Conservation (phyloP, 2,329 filamentous ascomycete genomes). For the Talaromyces pinophilus region DNA sequence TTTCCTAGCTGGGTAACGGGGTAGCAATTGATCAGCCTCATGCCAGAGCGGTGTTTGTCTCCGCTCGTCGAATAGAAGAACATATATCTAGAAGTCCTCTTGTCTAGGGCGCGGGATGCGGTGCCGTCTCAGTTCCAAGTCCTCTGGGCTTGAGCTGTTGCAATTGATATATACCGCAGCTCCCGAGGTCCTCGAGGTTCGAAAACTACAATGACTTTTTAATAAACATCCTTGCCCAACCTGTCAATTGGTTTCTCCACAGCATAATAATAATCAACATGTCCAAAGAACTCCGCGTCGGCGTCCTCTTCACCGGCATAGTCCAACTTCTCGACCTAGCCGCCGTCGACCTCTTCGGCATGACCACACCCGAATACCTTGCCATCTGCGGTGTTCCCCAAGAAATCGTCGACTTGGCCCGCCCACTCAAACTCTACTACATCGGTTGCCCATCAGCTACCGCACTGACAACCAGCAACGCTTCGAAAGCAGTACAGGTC, state of each 20-base stretch:
- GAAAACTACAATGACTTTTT: neutral
- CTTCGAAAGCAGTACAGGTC: slow-evolving; percentile 11
- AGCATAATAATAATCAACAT: neutral
- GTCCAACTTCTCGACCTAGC: slow-evolving; percentile 45
- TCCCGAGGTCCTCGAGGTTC: neutral
- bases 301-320: slow-evolving; percentile 39
- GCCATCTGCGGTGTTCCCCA: slow-evolving; percentile 34
- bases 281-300: slow-evolving; percentile 27
- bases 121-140: neutral
- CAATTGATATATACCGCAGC: neutral
- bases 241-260: neutral
- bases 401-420: slow-evolving; percentile 32
- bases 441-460: slow-evolving; percentile 28
- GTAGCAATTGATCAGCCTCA: neutral
- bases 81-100: neutral
- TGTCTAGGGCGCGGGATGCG: neutral
- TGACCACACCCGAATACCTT: slow-evolving; percentile 34
- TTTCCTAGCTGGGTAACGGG: neutral
- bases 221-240: neutral
- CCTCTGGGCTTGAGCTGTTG: neutral
- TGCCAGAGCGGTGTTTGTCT: neutral
- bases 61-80: neutral
- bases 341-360: slow-evolving; percentile 42
- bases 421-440: slow-evolving; percentile 36
- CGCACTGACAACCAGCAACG: neutral